These are phyloP conservation scores for Barnettozyma salicaria DNA, from an alignment of 805 yeast species.

Conservation along the genomic window DNA sequence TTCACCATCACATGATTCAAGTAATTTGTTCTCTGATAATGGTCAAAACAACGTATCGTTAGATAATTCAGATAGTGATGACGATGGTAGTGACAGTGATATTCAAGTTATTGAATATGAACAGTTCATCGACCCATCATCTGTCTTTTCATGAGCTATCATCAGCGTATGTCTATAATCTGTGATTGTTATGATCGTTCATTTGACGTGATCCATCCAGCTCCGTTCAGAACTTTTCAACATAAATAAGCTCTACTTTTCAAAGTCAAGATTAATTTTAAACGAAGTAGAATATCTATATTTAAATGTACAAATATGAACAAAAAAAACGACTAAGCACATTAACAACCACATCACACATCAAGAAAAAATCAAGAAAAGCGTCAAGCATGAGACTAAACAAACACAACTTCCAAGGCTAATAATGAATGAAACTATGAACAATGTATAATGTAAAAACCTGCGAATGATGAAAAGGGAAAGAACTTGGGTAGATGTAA, in stretches of 20 bases:
- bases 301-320: background rate
- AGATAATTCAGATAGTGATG: background rate
- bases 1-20: too few relatives aligned
- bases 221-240: too few relatives aligned
- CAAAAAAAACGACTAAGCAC: background rate
- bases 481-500: background rate
- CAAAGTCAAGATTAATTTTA: background rate
- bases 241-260: too few relatives aligned
- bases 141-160: too few relatives aligned
- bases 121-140: background rate
- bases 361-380: background rate
- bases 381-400: background rate
- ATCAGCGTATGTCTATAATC: background rate
- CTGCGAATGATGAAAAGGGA: too few relatives aligned
- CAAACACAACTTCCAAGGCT: conserved; percentile 2
- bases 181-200: too few relatives aligned
- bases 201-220: too few relatives aligned
- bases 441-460: conserved; percentile 4
- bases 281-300: background rate
- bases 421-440: conserved; percentile 1
- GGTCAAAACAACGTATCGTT: background rate
- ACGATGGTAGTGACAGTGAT: conserved; percentile 2
- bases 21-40: too few relatives aligned
- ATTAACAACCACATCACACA: background rate
- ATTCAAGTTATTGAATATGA: conserved; percentile 10